Percentiles rank a stretch among this genome's conserved stretches.
Evolutionary conservation across 805 yeast genomes (phyloP).

Genomic region (Hanseniaspora hatyaiensis): DNA sequence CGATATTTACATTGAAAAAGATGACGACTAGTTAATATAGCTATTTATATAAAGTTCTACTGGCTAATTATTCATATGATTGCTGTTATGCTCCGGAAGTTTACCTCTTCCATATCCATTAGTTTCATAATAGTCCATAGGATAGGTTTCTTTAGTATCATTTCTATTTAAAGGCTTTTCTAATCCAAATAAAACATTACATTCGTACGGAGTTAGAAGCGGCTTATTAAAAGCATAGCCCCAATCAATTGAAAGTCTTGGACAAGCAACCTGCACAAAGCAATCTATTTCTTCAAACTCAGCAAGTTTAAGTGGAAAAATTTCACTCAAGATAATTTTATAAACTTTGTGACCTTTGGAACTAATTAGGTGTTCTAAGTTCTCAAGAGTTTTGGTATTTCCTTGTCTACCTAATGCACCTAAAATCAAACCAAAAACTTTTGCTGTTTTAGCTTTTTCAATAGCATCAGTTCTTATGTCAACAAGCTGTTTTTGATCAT

Average conservation of each 20-base stretch:
- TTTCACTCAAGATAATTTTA: slow-evolving; percentile 77
- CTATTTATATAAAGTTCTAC: not conserved
- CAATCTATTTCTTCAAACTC: slow-evolving; percentile 90
- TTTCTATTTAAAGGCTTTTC: slow-evolving; percentile 46
- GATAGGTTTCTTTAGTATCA: slow-evolving; percentile 47
- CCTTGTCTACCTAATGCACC: slow-evolving; percentile 98
- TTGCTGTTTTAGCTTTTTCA: slow-evolving; percentile 43
- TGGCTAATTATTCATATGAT: slow-evolving; percentile 17
- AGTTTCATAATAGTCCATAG: slow-evolving; percentile 88
- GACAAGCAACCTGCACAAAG: slow-evolving; percentile 95
- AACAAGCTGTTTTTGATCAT: slow-evolving; percentile 76
- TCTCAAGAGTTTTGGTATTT: slow-evolving; percentile 59
- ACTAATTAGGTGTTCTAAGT: slow-evolving; percentile 45
- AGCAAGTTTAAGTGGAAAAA: slow-evolving; percentile 82
- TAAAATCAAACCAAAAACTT: slow-evolving; percentile 68
- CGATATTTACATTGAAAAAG: slow-evolving; percentile 15
- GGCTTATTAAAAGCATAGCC: slow-evolving; percentile 95
- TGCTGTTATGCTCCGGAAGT: slow-evolving; percentile 40
- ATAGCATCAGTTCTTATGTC: slow-evolving; percentile 66
- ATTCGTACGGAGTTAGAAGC: slow-evolving; percentile 86
- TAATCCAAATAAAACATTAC: slow-evolving; percentile 73
- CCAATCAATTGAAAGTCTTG: slow-evolving; percentile 93
- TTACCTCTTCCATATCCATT: slow-evolving; percentile 89
- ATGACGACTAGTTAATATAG: slow-evolving; percentile 18
- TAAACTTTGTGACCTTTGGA: slow-evolving; percentile 55